Evolutionary conservation across 345 rosid genomes (phyloP), one percentile per base, ranked within the genome.

Genomic region (Moricandia arvensis): DNA sequence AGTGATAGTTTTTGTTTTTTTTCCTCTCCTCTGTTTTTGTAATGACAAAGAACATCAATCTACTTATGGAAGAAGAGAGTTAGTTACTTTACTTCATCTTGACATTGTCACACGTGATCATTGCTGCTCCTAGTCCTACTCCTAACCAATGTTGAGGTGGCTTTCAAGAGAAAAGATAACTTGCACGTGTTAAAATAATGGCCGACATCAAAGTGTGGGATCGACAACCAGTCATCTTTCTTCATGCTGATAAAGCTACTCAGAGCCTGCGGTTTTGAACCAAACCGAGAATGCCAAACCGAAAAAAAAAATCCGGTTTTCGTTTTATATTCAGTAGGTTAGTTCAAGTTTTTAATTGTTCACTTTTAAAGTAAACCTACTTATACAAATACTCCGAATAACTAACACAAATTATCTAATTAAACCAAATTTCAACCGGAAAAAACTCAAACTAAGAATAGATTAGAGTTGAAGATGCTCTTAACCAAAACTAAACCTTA

Each of bases 151-250:
- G 4, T 3, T 54, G 51, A 41, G 65, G 29, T 76, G 71, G 59
- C 21, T 2, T 59, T 38, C n/a, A 15, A 76, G 79, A 62, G 70
- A 21, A 13, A 4, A 60, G 1, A 35, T 18, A n/a, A 63, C 45
- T n/a, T 51, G 10, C n/a, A 30, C 37, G 15, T 35, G 10, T 12
- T 24, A 55, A 27, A 58, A 45, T 21, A 51, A 17, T 16, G 55
- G 79, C 33, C 10, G 17, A 43, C 45, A 76, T 63, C 37, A 2
- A 26, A 18, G 31, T 70, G 69, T 63, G 29, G 38, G 66, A 61
- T 53, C 79, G 69, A 68, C 63, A 68, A 60, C 54, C 37, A 55
- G 62, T 57, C 38, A 27, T 57, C 45, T 45, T 26, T 47, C 74
- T 45, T 54, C 64, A 37, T n/a, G 65, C 31, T 34, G 41, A 54